Conservation (phyloP, 2,329 filamentous ascomycete genomes). For the Drechslerella stenobrocha region DNA sequence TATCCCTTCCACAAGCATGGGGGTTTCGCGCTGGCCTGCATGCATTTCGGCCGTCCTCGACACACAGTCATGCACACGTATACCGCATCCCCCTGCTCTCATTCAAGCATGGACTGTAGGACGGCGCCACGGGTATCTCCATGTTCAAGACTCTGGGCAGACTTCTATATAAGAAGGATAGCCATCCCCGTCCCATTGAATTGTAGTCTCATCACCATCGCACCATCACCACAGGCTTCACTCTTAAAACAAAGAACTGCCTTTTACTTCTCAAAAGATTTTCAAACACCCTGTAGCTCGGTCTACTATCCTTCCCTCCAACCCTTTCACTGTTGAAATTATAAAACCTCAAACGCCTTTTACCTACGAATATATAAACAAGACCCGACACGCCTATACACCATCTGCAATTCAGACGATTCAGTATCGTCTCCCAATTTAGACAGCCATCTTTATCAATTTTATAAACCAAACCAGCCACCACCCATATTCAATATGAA, state of each 20-base stretch:
- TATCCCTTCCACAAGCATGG: no score
- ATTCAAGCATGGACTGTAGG: slow-evolving; percentile 35
- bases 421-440: neutral
- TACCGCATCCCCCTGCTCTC: slow-evolving; percentile 4
- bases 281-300: slow-evolving; percentile 18
- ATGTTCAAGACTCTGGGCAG: slow-evolving; percentile 17
- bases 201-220: neutral
- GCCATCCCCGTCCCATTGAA: no score
- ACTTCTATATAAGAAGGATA: slow-evolving; percentile 35
- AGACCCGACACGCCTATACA: no score
- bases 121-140: neutral
- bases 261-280: neutral
- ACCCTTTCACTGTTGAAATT: no score
- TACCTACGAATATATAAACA: no score
- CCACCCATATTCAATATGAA: slow-evolving; percentile 32
- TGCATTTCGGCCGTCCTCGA: no score
- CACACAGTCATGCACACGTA: no score
- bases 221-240: neutral
- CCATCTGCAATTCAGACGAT: neutral
- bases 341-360: neutral
- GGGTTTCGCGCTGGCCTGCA: no score
- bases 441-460: neutral
- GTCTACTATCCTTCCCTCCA: slow-evolving; percentile 45
- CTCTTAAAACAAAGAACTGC: neutral
- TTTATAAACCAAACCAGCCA: neutral